Base-by-base conservation (phyloP, 2,329 filamentous ascomycete genomes). In the Plenodomus lindquistii region DNA sequence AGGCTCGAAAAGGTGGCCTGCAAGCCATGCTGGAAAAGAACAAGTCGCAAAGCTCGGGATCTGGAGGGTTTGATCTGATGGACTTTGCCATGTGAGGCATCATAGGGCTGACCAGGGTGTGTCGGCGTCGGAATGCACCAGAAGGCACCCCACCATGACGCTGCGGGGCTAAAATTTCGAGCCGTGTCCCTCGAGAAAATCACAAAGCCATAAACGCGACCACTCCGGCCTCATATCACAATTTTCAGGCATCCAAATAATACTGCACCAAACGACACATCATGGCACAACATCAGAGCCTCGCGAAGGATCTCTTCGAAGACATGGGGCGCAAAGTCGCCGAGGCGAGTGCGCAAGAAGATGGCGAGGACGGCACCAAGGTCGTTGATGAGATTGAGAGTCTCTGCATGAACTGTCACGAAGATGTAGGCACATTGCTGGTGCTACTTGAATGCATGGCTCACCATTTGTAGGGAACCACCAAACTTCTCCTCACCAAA, bases 401-500 rank as follows among this genome's bases (percentile, higher is more conserved):
- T 52, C 63, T 81, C 56, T 81, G 79, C 66, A 80, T 81, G 77
- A 80, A 80, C 67, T 81, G 79, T 59, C 77, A 79, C 55, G 76
- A 77, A 42, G 65, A 81, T 57, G 75, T 76, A 59, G 36, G 71
- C 55, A 38, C 37, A 21, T 2, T 2, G 6, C 27, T 18, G 15
- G 3, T 2, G 40, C 48, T 57, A 47, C 37, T n/a, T n/a, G 27
- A 13, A 34, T 37, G 37, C 17, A 46, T n/a, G n/a, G 21, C 59
- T 67, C 41, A 70, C 18, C 24, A 21, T 24, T n/a, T 17, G 2
- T 52, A 95, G 89, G 94, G 94, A 64, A 83, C 79, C 1, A 99
- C 94, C 13, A 84, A 87, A 50, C 83, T 99, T 18, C 85, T 99
- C 37, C 85, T 99, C 45, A 96, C 95, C 15, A 85, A 85, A 57